Percentiles rank a stretch among this genome's conserved stretches.
phyloP scores from a whole-genome alignment of 2,329 filamentous ascomycete genomes.

The Aschersonia sp. region DNA sequence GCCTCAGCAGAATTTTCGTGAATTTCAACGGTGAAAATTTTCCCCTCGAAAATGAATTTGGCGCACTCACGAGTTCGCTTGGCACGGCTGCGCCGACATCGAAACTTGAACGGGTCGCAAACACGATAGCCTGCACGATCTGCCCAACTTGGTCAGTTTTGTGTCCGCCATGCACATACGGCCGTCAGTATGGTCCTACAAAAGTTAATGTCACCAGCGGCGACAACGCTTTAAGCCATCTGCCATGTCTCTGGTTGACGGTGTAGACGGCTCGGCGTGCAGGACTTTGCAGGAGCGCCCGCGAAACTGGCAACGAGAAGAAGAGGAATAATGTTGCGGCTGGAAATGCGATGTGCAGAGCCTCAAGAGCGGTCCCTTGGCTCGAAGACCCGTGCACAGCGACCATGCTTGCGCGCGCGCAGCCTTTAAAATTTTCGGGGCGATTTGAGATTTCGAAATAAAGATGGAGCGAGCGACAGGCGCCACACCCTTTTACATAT shows the following conservation, averaged over 20 bases:
- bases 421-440: too few relatives aligned
- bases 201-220: constrained; percentile 2
- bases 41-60: not conserved
- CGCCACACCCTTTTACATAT: too few relatives aligned
- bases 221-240: not conserved
- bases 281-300: constrained; percentile 1
- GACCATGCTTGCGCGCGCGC: not conserved
- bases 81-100: not conserved
- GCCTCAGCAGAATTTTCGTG: too few relatives aligned
- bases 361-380: not conserved
- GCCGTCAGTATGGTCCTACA: not conserved
- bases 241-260: not conserved
- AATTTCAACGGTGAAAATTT: not conserved
- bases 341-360: constrained; percentile 3
- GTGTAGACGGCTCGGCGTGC: not conserved
- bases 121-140: constrained; percentile 1
- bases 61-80: not conserved
- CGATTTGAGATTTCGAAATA: too few relatives aligned
- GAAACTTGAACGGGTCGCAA: not conserved
- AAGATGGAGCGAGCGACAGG: too few relatives aligned
- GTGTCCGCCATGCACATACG: not conserved
- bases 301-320: not conserved
- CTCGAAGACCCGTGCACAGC: not conserved
- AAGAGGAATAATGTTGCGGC: not conserved
- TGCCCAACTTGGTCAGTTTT: not conserved